Evolutionary conservation across 352 stramenopile genomes (phyloP), one percentile per base, ranked within the genome.

Genomic region (Phytophthora citrophthora): DNA sequence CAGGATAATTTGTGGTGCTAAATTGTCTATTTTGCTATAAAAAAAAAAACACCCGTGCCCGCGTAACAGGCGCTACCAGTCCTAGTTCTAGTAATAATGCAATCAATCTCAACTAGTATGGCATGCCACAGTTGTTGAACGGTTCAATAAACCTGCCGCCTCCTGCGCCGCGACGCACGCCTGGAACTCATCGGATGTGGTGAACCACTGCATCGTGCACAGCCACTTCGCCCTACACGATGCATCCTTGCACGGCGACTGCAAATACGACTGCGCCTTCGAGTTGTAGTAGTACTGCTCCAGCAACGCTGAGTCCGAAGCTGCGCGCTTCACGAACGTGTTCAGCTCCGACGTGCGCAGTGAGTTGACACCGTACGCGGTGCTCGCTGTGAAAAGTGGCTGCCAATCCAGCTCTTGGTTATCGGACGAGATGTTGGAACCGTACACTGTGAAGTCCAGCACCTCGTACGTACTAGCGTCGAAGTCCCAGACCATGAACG

Each of bases 401-500:
- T 68, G 64, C 81, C 78, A 88, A 27, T 63, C 43, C 4, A 89
- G 63, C 8, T 64, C 44, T 24, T 76, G 70, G 12, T 34, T 64
- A 39, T 61, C 57, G 8, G 61, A 61, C 5, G 80, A 80, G 51
- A 92, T 78, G 54, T 91, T 89, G 43, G 76, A 85, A 29, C 72
- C 86, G 70, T 90, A 91, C 15, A 94, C 86, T 3, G 74, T 81
- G 60, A 78, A 93, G 55, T 94, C 83, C 11, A 91, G 36, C 26
- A 94, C 51, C 27, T 94, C 82, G 60, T 89, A 92, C 6, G 80
- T 91, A 26, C 66, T 65, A 1, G 70, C 58, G 40, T 93, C 73
- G 53, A 88, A 86, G 16, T 93, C 82, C 83, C 83, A 93, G 31
- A 88, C 61, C 65, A 89, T 90, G 55, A 97, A 97, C 23, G 85